phyloP scores from a whole-genome alignment of 257 asterid genomes.

The Coffea canephora region DNA sequence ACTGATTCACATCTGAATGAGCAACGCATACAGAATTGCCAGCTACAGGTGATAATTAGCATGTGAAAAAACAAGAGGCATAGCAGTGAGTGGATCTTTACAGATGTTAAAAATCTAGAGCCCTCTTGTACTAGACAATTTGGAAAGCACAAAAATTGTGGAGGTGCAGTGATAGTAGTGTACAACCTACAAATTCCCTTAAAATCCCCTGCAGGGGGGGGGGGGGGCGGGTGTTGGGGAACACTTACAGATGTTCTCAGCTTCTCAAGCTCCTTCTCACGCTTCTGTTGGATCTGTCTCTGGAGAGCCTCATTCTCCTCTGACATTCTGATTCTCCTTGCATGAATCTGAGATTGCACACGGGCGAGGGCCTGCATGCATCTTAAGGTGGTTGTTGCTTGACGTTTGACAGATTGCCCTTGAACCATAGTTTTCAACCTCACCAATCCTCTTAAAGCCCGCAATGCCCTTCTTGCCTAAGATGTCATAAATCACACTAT shows the following conservation, averaged over 20 bases:
- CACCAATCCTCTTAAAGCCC: conserved; percentile 65
- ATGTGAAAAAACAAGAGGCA: background rate
- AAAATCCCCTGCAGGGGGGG: too few species aligned
- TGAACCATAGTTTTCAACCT: conserved; percentile 61
- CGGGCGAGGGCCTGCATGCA: conserved; percentile 75
- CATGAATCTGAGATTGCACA: conserved; percentile 67
- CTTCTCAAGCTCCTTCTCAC: conserved; percentile 57
- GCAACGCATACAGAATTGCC: background rate
- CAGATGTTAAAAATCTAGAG: background rate
- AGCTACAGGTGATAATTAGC: background rate
- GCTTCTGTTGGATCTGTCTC: conserved; percentile 71
- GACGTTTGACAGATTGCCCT: conserved; percentile 61
- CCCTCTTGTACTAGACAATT: background rate
- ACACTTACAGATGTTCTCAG: conserved; percentile 42
- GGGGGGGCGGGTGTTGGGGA: too few species aligned
- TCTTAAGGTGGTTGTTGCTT: conserved; percentile 57
- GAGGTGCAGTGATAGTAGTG: background rate
- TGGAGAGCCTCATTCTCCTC: conserved; percentile 64
- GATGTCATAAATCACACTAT: conserved; percentile 10
- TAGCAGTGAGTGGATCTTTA: background rate
- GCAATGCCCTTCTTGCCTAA: conserved; percentile 70
- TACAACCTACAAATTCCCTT: conserved; percentile 42
- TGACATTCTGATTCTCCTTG: conserved; percentile 51
- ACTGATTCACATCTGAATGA: background rate
- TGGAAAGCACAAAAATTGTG: background rate